These are phyloP conservation scores for Lichtheimia corymbifera DNA, from an alignment of 371 early-diverging fungal species.

Conservation along the genomic window DNA sequence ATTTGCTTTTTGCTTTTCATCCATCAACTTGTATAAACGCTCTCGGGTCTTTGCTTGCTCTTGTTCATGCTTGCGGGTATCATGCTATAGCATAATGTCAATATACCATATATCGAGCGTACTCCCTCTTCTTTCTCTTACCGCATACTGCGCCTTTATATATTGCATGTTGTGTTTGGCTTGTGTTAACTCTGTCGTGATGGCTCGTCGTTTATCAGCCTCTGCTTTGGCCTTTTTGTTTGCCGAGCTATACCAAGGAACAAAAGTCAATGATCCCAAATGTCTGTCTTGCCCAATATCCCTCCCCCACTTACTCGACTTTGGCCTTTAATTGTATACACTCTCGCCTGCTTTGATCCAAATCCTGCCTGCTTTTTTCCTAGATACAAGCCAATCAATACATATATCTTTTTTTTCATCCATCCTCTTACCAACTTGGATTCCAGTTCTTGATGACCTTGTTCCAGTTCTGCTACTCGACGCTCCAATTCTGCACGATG, in stretches of 20 bases:
- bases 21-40: slow-evolving; percentile 40
- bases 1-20: slow-evolving; percentile 29
- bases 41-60: slow-evolving; percentile 42
- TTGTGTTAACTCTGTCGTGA: slow-evolving; percentile 43
- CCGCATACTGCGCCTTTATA: slow-evolving; percentile 48
- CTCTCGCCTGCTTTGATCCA: slow-evolving; percentile 13
- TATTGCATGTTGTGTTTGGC: slow-evolving; percentile 45
- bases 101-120: neutral
- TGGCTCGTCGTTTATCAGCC: slow-evolving; percentile 17
- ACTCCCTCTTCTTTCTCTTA: slow-evolving; percentile 14
- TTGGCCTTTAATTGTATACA: slow-evolving; percentile 8
- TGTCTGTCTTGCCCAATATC: neutral
- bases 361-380: slow-evolving; percentile 13
- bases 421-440: slow-evolving; percentile 14
- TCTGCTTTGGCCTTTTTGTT: slow-evolving; percentile 18
- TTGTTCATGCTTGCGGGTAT: slow-evolving; percentile 40
- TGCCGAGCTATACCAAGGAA: slow-evolving; percentile 19
- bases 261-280: neutral
- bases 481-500: slow-evolving; percentile 10
- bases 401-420: neutral
- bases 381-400: neutral
- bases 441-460: slow-evolving; percentile 16
- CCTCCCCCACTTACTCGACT: slow-evolving; percentile 14
- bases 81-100: slow-evolving; percentile 26
- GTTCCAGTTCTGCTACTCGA: slow-evolving; percentile 10